Percentiles rank a stretch among this genome's conserved stretches.
These are phyloP conservation scores for Oryza punctata DNA, from an alignment of 176 grass and related monocot species.

Conservation along the genomic window DNA sequence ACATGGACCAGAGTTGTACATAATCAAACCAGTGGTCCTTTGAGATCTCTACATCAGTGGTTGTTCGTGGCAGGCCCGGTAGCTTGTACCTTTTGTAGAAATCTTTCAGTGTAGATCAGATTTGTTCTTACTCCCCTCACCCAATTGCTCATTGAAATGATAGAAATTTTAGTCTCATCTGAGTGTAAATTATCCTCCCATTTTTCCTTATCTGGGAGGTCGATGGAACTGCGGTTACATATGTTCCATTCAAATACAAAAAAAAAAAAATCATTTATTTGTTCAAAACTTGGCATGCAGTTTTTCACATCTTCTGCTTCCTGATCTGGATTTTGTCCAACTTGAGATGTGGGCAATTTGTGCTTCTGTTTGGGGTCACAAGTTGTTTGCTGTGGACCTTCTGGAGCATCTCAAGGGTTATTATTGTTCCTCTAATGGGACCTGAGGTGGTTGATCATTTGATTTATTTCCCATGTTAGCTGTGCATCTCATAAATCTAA, in stretches of 20 bases:
- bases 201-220: slow-evolving; percentile 26
- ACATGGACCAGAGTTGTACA: slow-evolving; percentile 56
- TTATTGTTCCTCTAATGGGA: slow-evolving; percentile 38
- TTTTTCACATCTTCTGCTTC: neutral
- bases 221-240: slow-evolving; percentile 25
- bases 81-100: slow-evolving; percentile 63
- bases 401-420: slow-evolving; percentile 6
- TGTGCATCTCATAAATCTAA: slow-evolving; percentile 27
- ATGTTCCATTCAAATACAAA: slow-evolving; percentile 36
- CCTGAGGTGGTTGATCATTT: slow-evolving; percentile 46
- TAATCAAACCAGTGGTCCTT: slow-evolving; percentile 62
- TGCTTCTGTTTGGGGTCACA: slow-evolving; percentile 21
- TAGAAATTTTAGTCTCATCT: slow-evolving; percentile 14
- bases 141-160: slow-evolving; percentile 44
- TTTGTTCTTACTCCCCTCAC: slow-evolving; percentile 19
- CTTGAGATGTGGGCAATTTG: slow-evolving; percentile 12
- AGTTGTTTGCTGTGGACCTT: neutral
- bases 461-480: slow-evolving; percentile 40
- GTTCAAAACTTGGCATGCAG: slow-evolving; percentile 2
- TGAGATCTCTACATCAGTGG: slow-evolving; percentile 47
- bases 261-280: slow-evolving; percentile 51
- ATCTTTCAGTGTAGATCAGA: slow-evolving; percentile 53
- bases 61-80: slow-evolving; percentile 58
- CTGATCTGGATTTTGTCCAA: neutral
- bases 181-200: slow-evolving; percentile 50